Evolutionary conservation across 1,284 basidiomycete species (phyloP).

Genomic region (Fomitiporia mediterranea): DNA sequence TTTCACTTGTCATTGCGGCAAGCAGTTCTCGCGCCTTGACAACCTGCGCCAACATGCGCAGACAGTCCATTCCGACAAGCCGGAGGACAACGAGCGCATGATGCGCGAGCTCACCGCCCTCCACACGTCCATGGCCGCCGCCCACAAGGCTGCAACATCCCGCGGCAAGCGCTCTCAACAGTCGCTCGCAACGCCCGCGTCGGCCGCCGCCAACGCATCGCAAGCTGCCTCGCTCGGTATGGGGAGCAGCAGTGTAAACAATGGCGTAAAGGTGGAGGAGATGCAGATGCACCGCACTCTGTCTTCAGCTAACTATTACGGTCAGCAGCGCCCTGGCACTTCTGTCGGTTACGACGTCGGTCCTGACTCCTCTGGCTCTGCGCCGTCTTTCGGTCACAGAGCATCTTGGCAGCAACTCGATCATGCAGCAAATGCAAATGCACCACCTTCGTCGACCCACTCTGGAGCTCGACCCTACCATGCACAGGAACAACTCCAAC

Average conservation of each 20-base stretch:
- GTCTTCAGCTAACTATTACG: slow-evolving; percentile 31
- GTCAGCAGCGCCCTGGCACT: slow-evolving; percentile 55
- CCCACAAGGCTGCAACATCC: slow-evolving; percentile 49
- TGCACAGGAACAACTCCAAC: slow-evolving; percentile 16
- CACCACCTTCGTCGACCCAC: slow-evolving; percentile 29
- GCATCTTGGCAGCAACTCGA: slow-evolving; percentile 27
- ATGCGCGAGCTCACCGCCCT: slow-evolving; percentile 85
- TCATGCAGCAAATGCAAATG: slow-evolving; percentile 22
- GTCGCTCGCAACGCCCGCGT: slow-evolving; percentile 13
- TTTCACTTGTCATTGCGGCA: slow-evolving; percentile 92
- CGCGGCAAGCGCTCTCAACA: slow-evolving; percentile 38
- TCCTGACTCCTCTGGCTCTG: slow-evolving; percentile 37
- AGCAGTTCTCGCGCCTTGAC: slow-evolving; percentile 94
- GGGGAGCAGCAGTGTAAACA: slow-evolving; percentile 5
- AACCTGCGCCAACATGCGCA: slow-evolving; percentile 95
- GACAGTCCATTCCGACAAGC: slow-evolving; percentile 91
- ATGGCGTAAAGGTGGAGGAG: slow-evolving; percentile 41
- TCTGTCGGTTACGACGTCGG: slow-evolving; percentile 63
- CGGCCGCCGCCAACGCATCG: neutral
- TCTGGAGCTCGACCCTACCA: slow-evolving; percentile 33
- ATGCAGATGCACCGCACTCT: slow-evolving; percentile 37
- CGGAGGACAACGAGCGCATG: slow-evolving; percentile 86
- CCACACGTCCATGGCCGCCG: slow-evolving; percentile 79
- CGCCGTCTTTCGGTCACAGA: slow-evolving; percentile 25
- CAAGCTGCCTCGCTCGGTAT: neutral